A percentile compares a stretch with the other conserved stretches of the same genome.
Evolutionary conservation across 192 early-diverging fungal species (phyloP).

Genomic region (Rhizoclosmatium sp.): DNA sequence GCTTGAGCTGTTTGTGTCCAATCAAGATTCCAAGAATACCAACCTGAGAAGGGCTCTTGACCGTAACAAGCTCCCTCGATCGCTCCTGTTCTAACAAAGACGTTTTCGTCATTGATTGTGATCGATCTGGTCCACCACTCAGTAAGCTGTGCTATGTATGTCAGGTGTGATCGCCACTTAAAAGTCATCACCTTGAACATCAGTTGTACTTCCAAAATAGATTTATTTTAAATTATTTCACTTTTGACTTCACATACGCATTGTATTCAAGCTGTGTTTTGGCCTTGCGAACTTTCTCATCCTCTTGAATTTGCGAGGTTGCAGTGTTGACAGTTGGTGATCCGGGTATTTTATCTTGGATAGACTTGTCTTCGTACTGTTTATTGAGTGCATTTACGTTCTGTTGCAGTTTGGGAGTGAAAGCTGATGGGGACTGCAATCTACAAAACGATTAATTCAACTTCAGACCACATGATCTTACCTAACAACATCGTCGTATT

Average conservation of each 20-base stretch:
- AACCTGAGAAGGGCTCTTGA: too few species aligned
- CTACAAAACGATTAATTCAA: background rate
- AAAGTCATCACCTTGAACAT: too few species aligned
- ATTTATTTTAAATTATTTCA: background rate
- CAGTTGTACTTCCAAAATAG: too few species aligned
- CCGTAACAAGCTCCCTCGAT: too few species aligned
- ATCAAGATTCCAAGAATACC: too few species aligned
- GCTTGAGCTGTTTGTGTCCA: too few species aligned
- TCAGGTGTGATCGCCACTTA: too few species aligned
- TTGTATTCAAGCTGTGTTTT: conserved; percentile 41
- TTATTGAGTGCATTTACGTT: background rate
- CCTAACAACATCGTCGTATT: conserved; percentile 39
- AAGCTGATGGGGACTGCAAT: conserved; percentile 27
- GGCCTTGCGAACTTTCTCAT: conserved; percentile 22
- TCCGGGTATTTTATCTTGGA: background rate
- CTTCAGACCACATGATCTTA: background rate
- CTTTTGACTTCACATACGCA: conserved; percentile 32
- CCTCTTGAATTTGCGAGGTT: background rate
- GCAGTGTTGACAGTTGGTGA: background rate
- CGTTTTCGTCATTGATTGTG: background rate
- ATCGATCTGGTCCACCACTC: background rate
- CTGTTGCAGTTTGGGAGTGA: conserved; percentile 34
- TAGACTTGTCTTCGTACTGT: conserved; percentile 1
- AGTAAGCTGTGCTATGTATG: background rate
- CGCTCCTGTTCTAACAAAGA: background rate